Conservation (phyloP, 2,329 filamentous ascomycete genomes). For the Phyllosticta citrichinensis region DNA sequence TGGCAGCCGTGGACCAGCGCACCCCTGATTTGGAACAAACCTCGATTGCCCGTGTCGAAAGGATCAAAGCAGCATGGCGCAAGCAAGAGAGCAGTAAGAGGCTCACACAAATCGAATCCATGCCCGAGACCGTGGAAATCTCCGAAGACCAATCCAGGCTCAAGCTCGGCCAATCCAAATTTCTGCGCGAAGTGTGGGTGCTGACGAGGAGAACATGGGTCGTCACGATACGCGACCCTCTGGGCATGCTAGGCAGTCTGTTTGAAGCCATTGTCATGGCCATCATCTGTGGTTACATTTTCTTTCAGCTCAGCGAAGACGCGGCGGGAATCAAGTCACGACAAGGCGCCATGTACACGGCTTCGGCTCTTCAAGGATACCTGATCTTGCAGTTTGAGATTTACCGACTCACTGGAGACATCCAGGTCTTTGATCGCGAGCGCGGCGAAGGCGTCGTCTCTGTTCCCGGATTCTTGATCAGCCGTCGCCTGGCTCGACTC, state of each 20-base stretch:
- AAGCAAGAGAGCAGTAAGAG: not conserved
- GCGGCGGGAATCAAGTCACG: slow-evolving; percentile 64
- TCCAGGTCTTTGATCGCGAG: slow-evolving; percentile 67
- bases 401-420: slow-evolving; percentile 65
- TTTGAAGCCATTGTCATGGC: slow-evolving; percentile 62
- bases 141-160: not conserved
- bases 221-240: slow-evolving; percentile 64
- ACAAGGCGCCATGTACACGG: slow-evolving; percentile 62
- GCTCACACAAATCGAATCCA: not conserved
- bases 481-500: slow-evolving; percentile 57
- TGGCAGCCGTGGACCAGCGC: slow-evolving; percentile 64
- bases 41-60: slow-evolving; percentile 50
- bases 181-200: slow-evolving; percentile 50
- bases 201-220: slow-evolving; percentile 60
- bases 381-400: slow-evolving; percentile 67
- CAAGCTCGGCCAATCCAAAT: not conserved
- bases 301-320: slow-evolving; percentile 53
- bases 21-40: slow-evolving; percentile 54
- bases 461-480: slow-evolving; percentile 59
- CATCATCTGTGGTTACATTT: slow-evolving; percentile 56
- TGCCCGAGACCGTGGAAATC: not conserved
- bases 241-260: slow-evolving; percentile 62
- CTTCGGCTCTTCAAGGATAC: slow-evolving; percentile 64
- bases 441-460: slow-evolving; percentile 62
- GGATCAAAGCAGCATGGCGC: slow-evolving; percentile 32